phyloP scores from a whole-genome alignment of 2,329 filamentous ascomycete genomes.

The Paracoccidioides lutzii region DNA sequence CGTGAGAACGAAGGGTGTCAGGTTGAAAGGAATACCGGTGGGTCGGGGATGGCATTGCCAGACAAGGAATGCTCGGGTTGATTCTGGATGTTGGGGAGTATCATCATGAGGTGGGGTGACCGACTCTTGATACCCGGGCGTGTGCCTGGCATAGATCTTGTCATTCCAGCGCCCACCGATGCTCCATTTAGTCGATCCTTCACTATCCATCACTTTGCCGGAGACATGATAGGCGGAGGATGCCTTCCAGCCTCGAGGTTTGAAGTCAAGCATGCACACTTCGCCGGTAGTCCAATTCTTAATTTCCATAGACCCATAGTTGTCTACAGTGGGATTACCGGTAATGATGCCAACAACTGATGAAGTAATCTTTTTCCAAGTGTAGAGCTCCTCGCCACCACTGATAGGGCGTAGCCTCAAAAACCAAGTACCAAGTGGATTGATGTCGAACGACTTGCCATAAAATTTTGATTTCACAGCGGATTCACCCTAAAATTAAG shows the following conservation, averaged over 20 bases:
- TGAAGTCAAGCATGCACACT: constrained; percentile 81
- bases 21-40: constrained; percentile 81
- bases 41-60: constrained; percentile 83
- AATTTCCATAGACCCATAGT: constrained; percentile 93
- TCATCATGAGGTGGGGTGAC: constrained; percentile 42
- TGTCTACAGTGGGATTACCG: constrained; percentile 90
- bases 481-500: constrained; percentile 59
- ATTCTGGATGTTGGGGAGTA: constrained; percentile 44
- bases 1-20: constrained; percentile 89
- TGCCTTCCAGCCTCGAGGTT: constrained; percentile 89
- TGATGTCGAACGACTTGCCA: constrained; percentile 93
- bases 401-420: constrained; percentile 63
- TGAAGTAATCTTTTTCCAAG: constrained; percentile 97
- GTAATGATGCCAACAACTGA: constrained; percentile 98
- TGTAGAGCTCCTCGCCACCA: constrained; percentile 77
- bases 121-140: constrained; percentile 73
- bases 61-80: constrained; percentile 73
- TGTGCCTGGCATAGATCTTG: constrained; percentile 85
- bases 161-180: constrained; percentile 96
- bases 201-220: constrained; percentile 69
- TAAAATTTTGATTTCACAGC: constrained; percentile 95
- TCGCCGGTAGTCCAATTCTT: constrained; percentile 96
- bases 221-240: constrained; percentile 78
- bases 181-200: constrained; percentile 73
- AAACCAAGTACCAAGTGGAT: constrained; percentile 95